Conservation (phyloP, 2,329 filamentous ascomycete genomes). For the Triangularia setosa region DNA sequence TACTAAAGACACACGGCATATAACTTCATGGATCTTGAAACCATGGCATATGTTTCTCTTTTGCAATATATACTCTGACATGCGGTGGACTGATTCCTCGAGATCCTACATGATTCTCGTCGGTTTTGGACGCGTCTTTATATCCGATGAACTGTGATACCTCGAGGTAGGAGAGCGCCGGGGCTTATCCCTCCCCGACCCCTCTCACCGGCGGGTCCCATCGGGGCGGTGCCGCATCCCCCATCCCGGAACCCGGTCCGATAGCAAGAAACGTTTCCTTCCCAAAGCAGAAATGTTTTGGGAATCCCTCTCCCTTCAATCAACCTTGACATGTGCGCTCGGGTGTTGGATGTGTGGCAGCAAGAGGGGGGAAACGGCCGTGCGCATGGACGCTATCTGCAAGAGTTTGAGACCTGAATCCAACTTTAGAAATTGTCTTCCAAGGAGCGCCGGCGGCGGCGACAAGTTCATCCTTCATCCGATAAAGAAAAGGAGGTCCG, state of each 20-base stretch:
- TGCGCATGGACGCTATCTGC: not conserved
- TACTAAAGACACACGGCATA: not conserved
- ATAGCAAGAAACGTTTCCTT: not conserved
- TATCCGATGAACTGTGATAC: not conserved
- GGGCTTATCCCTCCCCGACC: not conserved
- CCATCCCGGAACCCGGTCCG: not conserved
- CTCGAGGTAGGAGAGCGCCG: not conserved
- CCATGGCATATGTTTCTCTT: not conserved
- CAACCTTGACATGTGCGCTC: not conserved
- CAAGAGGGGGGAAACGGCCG: not conserved
- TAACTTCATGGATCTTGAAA: not conserved
- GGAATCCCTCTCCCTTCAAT: not conserved
- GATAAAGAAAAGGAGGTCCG: not conserved
- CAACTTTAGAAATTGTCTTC: not conserved
- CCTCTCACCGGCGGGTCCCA: not conserved
- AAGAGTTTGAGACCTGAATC: not conserved
- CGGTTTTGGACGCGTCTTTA: not conserved
- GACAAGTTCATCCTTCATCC: not conserved
- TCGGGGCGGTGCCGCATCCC: not conserved
- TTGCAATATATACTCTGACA: not conserved
- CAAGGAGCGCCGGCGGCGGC: not conserved
- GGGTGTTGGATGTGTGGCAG: not conserved
- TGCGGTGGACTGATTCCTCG: not conserved
- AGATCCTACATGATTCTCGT: not conserved
- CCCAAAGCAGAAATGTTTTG: not conserved